Percentiles rank a stretch among this genome's conserved stretches.
Conservation (phyloP, 75 land plant genomes). For the Adiantum capillusveneris region DNA sequence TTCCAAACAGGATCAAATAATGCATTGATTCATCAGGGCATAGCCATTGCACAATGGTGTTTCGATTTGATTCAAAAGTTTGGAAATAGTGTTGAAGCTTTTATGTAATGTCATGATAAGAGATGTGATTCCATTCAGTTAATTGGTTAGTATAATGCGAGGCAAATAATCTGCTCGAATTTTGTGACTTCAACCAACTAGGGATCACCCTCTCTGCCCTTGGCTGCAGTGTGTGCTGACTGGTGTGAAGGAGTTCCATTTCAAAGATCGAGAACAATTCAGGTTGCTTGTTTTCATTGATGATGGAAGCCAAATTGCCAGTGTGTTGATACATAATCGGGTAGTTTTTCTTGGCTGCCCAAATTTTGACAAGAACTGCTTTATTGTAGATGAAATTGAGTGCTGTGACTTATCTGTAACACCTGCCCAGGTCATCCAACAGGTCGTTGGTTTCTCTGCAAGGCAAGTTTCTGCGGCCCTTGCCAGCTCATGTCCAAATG, state of each 20-base stretch:
- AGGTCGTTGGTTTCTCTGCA: conserved; percentile 54
- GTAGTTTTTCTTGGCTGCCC: conserved; percentile 19
- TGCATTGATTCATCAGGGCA: too few relatives aligned
- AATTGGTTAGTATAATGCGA: too few relatives aligned
- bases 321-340: conserved; percentile 55
- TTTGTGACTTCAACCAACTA: too few relatives aligned
- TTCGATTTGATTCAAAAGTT: too few relatives aligned
- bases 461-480: conserved; percentile 60
- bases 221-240: conserved; percentile 70
- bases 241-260: conserved; percentile 82
- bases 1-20: too few relatives aligned
- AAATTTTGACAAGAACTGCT: background rate
- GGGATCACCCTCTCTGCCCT: too few relatives aligned
- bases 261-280: conserved; percentile 40
- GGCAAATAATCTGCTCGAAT: too few relatives aligned
- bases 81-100: background rate
- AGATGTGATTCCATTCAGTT: too few relatives aligned
- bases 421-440: conserved; percentile 53
- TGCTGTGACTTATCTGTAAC: too few relatives aligned
- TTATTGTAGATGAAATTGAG: too few relatives aligned
- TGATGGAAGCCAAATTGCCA: conserved; percentile 89
- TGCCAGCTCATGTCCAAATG: conserved; percentile 33
- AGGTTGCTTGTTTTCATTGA: conserved; percentile 66
- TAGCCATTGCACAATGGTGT: too few relatives aligned
- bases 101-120: too few relatives aligned